Evolutionary conservation across 495 filamentous ascomycete genomes (phyloP).

Genomic region (Cercophora scortea): DNA sequence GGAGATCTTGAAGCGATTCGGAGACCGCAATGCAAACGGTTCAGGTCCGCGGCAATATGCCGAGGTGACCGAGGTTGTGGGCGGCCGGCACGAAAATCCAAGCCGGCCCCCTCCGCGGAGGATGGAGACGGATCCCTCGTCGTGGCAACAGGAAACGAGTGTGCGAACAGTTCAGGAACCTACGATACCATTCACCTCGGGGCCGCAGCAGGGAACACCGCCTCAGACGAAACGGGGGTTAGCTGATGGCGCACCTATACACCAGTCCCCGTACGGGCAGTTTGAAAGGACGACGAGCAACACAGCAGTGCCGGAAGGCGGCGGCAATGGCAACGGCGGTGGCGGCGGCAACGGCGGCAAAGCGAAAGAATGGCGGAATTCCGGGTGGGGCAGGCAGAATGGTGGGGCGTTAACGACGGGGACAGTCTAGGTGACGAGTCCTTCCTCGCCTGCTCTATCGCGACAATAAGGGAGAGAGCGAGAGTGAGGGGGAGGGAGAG

Average conservation of each 20-base stretch:
- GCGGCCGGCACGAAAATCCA: constrained; percentile 40
- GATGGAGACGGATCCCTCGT: constrained; percentile 70
- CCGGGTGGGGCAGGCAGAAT: constrained; percentile 38
- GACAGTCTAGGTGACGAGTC: constrained; percentile 14
- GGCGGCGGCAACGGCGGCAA: constrained; percentile 19
- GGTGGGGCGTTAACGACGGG: constrained; percentile 24
- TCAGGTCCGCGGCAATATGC: constrained; percentile 47
- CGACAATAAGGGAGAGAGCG: not conserved
- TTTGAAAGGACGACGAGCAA: constrained; percentile 7
- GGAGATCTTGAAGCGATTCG: constrained; percentile 87
- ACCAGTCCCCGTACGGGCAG: constrained; percentile 18
- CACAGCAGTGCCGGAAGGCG: constrained; percentile 6
- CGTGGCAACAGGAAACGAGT: constrained; percentile 74
- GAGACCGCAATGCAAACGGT: constrained; percentile 58
- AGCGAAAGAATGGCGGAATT: constrained; percentile 46
- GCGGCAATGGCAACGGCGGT: constrained; percentile 16
- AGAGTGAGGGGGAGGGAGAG: no score
- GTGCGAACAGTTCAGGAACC: constrained; percentile 70
- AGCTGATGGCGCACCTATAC: constrained; percentile 12
- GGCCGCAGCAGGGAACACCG: constrained; percentile 27
- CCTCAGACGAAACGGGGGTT: constrained; percentile 35
- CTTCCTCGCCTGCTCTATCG: not conserved
- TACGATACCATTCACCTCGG: constrained; percentile 19
- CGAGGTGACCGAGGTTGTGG: constrained; percentile 47
- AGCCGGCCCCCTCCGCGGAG: constrained; percentile 41